phyloP scores from a whole-genome alignment of 192 early-diverging fungal species.

The Coemansia sp. region DNA sequence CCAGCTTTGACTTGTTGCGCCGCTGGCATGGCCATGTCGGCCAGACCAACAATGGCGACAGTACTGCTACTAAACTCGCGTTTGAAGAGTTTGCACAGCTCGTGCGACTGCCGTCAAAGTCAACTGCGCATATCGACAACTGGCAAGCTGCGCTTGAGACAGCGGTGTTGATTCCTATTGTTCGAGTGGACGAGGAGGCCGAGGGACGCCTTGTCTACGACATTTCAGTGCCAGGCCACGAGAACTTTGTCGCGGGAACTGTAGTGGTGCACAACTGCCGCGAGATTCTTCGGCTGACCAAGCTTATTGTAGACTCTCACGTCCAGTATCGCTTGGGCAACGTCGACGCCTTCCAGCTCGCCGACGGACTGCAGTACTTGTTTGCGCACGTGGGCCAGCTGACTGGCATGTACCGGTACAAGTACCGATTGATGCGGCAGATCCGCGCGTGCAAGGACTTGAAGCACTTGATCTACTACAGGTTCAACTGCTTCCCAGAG shows the following conservation, averaged over 20 bases:
- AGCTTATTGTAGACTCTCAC: constrained; percentile 95
- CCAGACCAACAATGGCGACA: neutral
- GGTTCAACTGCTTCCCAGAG: constrained; percentile 66
- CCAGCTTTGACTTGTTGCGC: constrained; percentile 24
- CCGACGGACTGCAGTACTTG: constrained; percentile 97
- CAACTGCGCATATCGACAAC: neutral
- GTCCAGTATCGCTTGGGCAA: constrained; percentile 98
- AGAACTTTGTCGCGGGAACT: constrained; percentile 56
- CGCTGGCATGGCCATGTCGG: constrained; percentile 37
- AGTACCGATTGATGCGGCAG: constrained; percentile 96
- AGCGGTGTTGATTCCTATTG: constrained; percentile 33
- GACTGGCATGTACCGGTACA: constrained; percentile 99
- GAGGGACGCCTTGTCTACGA: constrained; percentile 46
- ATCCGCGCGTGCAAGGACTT: constrained; percentile 95
- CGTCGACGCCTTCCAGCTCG: constrained; percentile 98
- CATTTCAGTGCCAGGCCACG: constrained; percentile 51
- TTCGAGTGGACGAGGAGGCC: constrained; percentile 13
- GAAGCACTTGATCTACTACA: constrained; percentile 91
- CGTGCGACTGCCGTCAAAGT: constrained; percentile 14
- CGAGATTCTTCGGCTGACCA: constrained; percentile 95
- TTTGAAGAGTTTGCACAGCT: constrained; percentile 20
- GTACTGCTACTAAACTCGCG: neutral
- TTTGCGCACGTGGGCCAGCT: constrained; percentile 99
- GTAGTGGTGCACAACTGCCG: constrained; percentile 66
- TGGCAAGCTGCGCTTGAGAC: constrained; percentile 7